Evolutionary conservation across 805 yeast genomes (phyloP).

Genomic region (Lipomyces kockii): DNA sequence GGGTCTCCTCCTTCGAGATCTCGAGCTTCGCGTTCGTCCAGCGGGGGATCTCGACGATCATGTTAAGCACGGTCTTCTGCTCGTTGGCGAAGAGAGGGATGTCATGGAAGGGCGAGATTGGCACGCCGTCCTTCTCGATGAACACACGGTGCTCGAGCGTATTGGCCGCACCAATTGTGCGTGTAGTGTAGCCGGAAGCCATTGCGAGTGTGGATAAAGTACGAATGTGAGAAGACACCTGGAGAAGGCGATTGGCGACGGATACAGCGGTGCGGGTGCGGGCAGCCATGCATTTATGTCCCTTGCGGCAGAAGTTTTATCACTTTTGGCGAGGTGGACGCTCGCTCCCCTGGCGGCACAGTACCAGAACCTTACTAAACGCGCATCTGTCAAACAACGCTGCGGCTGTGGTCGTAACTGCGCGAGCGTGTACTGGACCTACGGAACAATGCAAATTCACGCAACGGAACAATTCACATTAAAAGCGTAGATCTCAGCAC

Average conservation of each 20-base stretch:
- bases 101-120: constrained; percentile 94
- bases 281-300: neutral
- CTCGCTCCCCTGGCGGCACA: neutral
- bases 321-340: neutral
- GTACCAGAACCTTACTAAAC: neutral
- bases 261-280: neutral
- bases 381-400: neutral
- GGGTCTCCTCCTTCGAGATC: constrained; percentile 63
- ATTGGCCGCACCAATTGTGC: constrained; percentile 95
- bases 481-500: neutral
- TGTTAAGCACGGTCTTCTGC: constrained; percentile 82
- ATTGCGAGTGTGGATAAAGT: constrained; percentile 3
- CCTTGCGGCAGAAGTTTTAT: neutral
- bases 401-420: neutral
- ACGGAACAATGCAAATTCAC: too few species aligned
- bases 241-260: neutral
- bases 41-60: constrained; percentile 97
- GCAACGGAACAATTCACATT: too few species aligned
- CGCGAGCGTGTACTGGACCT: neutral
- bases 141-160: constrained; percentile 90
- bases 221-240: neutral
- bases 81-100: constrained; percentile 92
- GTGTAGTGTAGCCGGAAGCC: constrained; percentile 67
- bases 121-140: constrained; percentile 92
- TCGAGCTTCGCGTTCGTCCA: constrained; percentile 98